These are phyloP conservation scores for Westerdykella aurantiaca DNA, from an alignment of 2,329 filamentous ascomycete genomes.

Conservation along the genomic window DNA sequence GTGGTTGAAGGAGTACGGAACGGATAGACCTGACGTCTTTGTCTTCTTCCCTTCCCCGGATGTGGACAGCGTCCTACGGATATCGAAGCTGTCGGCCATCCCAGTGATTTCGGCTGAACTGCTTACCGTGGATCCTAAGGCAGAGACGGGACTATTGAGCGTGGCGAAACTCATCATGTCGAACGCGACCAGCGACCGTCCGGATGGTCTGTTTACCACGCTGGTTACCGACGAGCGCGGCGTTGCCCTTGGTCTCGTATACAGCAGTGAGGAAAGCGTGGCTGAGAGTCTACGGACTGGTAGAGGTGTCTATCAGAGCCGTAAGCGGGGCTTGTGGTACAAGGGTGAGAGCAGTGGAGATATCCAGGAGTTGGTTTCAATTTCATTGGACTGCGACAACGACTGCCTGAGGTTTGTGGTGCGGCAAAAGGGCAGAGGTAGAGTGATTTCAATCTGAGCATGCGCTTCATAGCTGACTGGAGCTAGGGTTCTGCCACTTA, in stretches of 20 bases:
- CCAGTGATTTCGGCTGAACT: slow-evolving; percentile 67
- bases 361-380: slow-evolving; percentile 77
- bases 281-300: slow-evolving; percentile 76
- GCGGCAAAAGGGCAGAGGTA: slow-evolving; percentile 73
- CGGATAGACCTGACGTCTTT: slow-evolving; percentile 46
- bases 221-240: slow-evolving; percentile 87
- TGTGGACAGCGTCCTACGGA: slow-evolving; percentile 37
- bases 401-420: slow-evolving; percentile 90
- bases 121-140: slow-evolving; percentile 61
- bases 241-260: slow-evolving; percentile 79
- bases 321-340: slow-evolving; percentile 92
- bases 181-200: slow-evolving; percentile 72
- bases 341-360: slow-evolving; percentile 95
- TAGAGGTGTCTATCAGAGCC: slow-evolving; percentile 87
- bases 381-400: slow-evolving; percentile 87
- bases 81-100: slow-evolving; percentile 48
- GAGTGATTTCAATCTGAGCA: slow-evolving; percentile 4
- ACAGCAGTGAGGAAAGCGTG: slow-evolving; percentile 88
- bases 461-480: slow-evolving; percentile 3
- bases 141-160: slow-evolving; percentile 56
- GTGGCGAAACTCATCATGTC: slow-evolving; percentile 66
- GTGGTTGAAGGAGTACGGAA: slow-evolving; percentile 47
- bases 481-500: slow-evolving; percentile 77
- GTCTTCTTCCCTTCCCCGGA: slow-evolving; percentile 43
- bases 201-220: slow-evolving; percentile 80